Base-by-base conservation (phyloP, 495 filamentous ascomycete genomes). In the Hypoxylon rickii region DNA sequence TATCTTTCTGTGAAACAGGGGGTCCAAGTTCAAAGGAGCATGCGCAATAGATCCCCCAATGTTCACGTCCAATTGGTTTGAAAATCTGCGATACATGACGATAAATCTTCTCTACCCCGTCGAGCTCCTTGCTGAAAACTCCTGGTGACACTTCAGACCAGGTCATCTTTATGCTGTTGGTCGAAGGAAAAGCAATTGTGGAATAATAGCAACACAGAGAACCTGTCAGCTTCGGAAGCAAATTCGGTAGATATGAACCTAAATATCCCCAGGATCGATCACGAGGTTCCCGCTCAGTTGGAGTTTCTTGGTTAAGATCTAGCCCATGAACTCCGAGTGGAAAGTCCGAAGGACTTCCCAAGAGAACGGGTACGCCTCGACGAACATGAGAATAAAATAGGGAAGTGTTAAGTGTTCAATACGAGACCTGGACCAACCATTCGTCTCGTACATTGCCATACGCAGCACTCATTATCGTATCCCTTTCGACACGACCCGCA, bases 71-170 rank as follows among this genome's bases (percentile, higher is more conserved):
- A 4, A 34, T 12, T 11, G 21, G 34, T 13, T 50, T 50, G 34
- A 38, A 50, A 2, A 32, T 6, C 7, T 39, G 20, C 10, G 46
- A 50, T 24, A 50, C 12, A 17, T 39, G n/a, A 13, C 34, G 34
- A 13, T 50, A 50, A 1, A 50, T 31, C 46, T 50, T 50, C 34
- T 50, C 46, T 19, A 39, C 46, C 34, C 34, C 46, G 13, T 32
- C 46, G 5, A 50, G 37, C 33, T 50, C 46, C 10, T 24, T 24
- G 22, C 37, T 40, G 20, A 37, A 50, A 3, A 50, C 34, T n/a
- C 46, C 46, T 39, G 46, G 46, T 29, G 46, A 50, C 40, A 31
- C 16, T 39, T 50, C 46, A n/a, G 34, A 29, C 46, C 46, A 50
- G 26, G 1, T 39, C 37, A 50, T 50, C 16, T 7, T 38, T 12